phyloP scores from a whole-genome alignment of 2,329 filamentous ascomycete species.

The Phialophora expanda region DNA sequence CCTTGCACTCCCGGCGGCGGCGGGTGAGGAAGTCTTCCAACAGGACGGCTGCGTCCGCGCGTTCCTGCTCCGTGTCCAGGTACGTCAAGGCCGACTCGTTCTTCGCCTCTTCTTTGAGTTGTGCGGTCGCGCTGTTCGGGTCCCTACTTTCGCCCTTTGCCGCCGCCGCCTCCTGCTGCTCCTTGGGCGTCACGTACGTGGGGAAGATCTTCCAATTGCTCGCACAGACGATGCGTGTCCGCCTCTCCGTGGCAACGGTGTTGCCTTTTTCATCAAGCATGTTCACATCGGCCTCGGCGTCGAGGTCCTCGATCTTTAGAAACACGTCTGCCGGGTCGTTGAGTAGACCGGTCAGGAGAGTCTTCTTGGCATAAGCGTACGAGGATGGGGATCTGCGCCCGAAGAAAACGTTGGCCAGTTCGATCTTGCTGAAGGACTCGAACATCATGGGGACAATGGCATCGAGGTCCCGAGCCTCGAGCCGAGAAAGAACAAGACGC shows the following conservation, averaged over 20 bases:
- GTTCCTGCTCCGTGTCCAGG: constrained; percentile 28
- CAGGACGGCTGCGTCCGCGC: constrained; percentile 22
- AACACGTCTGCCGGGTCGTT: constrained; percentile 27
- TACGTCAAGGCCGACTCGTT: constrained; percentile 20
- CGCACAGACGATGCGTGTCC: constrained; percentile 25
- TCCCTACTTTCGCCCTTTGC: not conserved
- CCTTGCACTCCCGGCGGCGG: constrained; percentile 19
- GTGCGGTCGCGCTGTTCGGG: not conserved
- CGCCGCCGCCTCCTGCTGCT: constrained; percentile 7
- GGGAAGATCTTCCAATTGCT: constrained; percentile 33
- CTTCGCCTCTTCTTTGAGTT: constrained; percentile 11
- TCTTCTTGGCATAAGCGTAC: constrained; percentile 24
- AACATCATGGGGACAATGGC: constrained; percentile 29
- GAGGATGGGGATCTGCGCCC: constrained; percentile 21
- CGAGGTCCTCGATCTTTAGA: constrained; percentile 30
- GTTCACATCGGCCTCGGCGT: constrained; percentile 19
- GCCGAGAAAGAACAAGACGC: constrained; percentile 29
- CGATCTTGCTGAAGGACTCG: constrained; percentile 22
- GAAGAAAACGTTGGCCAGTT: constrained; percentile 27
- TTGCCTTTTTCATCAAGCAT: constrained; percentile 26
- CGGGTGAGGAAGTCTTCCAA: constrained; percentile 23
- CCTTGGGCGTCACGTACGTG: constrained; percentile 24
- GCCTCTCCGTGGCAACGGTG: constrained; percentile 16
- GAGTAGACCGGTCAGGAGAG: constrained; percentile 19
- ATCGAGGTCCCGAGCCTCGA: constrained; percentile 27